Conservation (phyloP, 2,329 filamentous ascomycete genomes). For the Ceratocystis ficicola region DNA sequence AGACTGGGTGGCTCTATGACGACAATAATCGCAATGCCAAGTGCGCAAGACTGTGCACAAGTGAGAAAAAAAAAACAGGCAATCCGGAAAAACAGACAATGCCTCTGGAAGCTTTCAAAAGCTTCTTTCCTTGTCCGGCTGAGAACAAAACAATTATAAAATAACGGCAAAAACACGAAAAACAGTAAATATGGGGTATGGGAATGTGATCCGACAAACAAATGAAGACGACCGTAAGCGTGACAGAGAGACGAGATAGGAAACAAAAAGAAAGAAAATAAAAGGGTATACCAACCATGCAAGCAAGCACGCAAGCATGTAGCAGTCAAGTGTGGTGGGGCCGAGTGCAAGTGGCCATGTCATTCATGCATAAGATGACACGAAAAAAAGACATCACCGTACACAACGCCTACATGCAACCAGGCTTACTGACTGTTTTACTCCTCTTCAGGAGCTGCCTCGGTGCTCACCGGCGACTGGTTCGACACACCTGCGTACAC, state of each 20-base stretch:
- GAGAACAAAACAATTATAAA: constrained; percentile 13
- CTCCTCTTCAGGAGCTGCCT: constrained; percentile 1
- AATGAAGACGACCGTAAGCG: constrained; percentile 13
- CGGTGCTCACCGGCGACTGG: neutral
- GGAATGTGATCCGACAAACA: constrained; percentile 4
- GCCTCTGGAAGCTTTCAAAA: neutral
- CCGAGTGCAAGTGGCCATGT: neutral
- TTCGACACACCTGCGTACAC: constrained; percentile 23
- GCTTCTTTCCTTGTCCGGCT: constrained; percentile 1
- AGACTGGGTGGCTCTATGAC: neutral
- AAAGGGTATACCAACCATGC: constrained; percentile 2
- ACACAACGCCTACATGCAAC: neutral
- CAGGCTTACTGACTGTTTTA: neutral
- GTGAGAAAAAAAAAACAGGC: constrained; percentile 1
- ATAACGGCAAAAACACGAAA: constrained; percentile 2
- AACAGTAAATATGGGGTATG: constrained; percentile 13
- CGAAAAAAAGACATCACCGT: neutral
- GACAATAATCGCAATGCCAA: neutral
- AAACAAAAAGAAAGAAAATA: neutral
- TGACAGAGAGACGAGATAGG: constrained; percentile 5
- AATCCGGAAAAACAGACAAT: constrained; percentile 5
- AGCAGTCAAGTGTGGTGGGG: too few species aligned
- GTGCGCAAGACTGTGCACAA: constrained; percentile 5
- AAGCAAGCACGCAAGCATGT: neutral
- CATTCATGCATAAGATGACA: neutral